Evolutionary conservation across 345 rosid species (phyloP).

Genomic region (Garcia nutans): DNA sequence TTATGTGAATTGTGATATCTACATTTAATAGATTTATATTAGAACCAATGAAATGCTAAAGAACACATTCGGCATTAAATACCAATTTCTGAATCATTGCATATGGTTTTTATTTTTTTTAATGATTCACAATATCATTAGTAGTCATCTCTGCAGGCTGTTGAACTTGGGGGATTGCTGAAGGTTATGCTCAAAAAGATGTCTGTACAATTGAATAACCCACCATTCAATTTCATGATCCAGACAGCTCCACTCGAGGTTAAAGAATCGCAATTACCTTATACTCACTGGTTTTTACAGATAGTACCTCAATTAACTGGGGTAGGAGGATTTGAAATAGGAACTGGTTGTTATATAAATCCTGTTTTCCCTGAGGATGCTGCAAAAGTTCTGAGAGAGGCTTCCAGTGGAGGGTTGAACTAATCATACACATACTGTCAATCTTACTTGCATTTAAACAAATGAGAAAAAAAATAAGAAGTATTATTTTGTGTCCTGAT

Average conservation of each 20-base stretch:
- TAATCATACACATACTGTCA: background rate
- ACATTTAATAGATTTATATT: background rate
- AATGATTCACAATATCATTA: background rate
- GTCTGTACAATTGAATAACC: conserved; percentile 55
- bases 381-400: conserved; percentile 66
- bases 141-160: conserved; percentile 47
- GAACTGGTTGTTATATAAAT: conserved; percentile 79
- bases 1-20: background rate
- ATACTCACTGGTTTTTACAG: conserved; percentile 76
- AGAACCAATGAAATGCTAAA: background rate
- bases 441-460: background rate
- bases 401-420: conserved; percentile 15
- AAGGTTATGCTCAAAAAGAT: conserved; percentile 73
- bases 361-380: conserved; percentile 90
- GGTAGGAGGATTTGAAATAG: conserved; percentile 81
- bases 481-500: background rate
- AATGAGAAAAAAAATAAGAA: background rate
- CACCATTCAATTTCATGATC: conserved; percentile 83
- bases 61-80: background rate
- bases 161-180: conserved; percentile 67
- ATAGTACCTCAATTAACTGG: conserved; percentile 66
- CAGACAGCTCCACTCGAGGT: conserved; percentile 67
- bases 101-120: background rate
- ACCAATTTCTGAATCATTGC: background rate
- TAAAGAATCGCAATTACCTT: conserved; percentile 39